Evolutionary conservation across 257 asterid genomes (phyloP).

Genomic region (Datura wrightii): DNA sequence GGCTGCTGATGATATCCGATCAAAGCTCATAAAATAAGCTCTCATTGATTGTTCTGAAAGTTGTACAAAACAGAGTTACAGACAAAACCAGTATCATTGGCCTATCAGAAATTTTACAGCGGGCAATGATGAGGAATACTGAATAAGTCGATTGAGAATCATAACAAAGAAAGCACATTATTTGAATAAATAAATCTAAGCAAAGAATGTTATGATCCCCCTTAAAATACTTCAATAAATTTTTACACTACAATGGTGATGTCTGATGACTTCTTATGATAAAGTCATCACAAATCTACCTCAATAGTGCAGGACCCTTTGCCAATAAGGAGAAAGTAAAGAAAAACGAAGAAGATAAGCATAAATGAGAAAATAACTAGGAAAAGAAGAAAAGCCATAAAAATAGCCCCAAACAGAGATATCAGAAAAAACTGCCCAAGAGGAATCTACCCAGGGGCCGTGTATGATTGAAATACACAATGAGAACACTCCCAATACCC

Average conservation of each 20-base stretch:
- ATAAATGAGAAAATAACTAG: background rate
- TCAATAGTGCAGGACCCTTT: background rate
- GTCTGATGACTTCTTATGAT: background rate
- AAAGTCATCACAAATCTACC: slow-evolving; percentile 15
- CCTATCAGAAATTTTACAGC: slow-evolving; percentile 7
- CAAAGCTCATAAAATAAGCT: background rate
- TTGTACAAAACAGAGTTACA: background rate
- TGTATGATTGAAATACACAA: background rate
- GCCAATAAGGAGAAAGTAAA: background rate
- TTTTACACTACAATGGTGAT: background rate
- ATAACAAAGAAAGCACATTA: background rate
- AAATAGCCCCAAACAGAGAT: background rate
- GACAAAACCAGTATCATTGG: background rate
- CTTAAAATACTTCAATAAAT: background rate
- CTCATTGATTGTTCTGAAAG: background rate
- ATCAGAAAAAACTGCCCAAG: background rate
- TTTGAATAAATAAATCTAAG: slow-evolving; percentile 11
- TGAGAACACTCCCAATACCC: background rate
- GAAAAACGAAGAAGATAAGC: background rate
- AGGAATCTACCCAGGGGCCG: background rate
- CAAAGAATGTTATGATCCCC: background rate
- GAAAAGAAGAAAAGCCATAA: background rate
- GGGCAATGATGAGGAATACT: background rate
- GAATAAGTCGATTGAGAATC: background rate
- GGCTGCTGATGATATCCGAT: background rate